phyloP scores from a whole-genome alignment of 2,329 filamentous ascomycete genomes.

The Allantophomopsis lycopodina region DNA sequence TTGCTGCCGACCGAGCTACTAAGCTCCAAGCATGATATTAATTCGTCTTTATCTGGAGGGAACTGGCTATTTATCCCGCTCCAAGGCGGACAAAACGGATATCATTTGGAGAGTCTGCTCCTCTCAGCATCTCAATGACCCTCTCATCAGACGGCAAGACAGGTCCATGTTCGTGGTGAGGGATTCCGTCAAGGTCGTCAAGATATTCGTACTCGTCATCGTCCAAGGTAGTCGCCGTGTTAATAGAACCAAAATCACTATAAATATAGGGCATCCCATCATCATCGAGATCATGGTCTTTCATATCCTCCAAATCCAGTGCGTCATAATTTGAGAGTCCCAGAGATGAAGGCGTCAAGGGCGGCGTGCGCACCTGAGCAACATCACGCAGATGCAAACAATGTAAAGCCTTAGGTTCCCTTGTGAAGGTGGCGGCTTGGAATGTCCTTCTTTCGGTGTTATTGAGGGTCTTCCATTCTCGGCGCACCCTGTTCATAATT shows the following conservation, averaged over 20 bases:
- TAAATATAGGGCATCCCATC: slow-evolving; percentile 10
- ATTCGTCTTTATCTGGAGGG: no score
- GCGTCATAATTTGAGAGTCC: slow-evolving; percentile 20
- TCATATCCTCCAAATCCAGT: slow-evolving; percentile 13
- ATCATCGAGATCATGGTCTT: slow-evolving; percentile 9
- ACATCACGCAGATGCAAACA: no score
- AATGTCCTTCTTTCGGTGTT: no score
- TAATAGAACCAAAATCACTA: slow-evolving; percentile 13
- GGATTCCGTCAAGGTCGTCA: slow-evolving; percentile 18
- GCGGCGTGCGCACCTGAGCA: not conserved
- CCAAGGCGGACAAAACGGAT: slow-evolving; percentile 9
- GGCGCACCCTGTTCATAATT: slow-evolving; percentile 39
- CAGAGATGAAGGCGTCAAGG: slow-evolving; percentile 17
- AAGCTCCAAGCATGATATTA: slow-evolving; percentile 32
- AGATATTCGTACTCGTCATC: slow-evolving; percentile 18
- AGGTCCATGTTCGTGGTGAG: slow-evolving; percentile 11
- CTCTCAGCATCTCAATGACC: slow-evolving; percentile 16
- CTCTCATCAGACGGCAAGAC: slow-evolving; percentile 12
- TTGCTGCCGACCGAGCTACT: slow-evolving; percentile 63
- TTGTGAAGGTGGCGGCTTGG: no score
- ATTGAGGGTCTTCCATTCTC: no score
- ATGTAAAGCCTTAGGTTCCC: no score
- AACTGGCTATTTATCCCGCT: not conserved
- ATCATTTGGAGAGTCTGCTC: slow-evolving; percentile 12
- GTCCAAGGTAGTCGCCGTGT: slow-evolving; percentile 13